Evolutionary conservation across 192 early-diverging fungal species (phyloP).

Genomic region (Backusella sp.): DNA sequence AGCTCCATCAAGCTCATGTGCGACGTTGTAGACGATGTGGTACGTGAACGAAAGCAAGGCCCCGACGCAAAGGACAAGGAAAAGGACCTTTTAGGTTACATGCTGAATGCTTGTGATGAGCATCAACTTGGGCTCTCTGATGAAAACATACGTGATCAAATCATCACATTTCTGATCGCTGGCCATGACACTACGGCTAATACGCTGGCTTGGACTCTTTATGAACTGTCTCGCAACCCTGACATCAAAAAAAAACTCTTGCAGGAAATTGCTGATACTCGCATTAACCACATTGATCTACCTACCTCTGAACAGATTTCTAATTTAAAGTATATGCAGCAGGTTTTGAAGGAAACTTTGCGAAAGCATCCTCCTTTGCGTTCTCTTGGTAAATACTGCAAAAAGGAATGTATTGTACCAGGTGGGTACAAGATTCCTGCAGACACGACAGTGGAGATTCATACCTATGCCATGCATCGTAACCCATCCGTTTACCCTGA

Average conservation of each 20-base stretch:
- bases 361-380: constrained; percentile 28
- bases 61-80: constrained; percentile 35
- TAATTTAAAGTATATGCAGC: constrained; percentile 15
- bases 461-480: constrained; percentile 23
- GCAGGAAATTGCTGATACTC: constrained; percentile 25
- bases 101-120: constrained; percentile 47
- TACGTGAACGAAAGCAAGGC: constrained; percentile 39
- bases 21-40: constrained; percentile 44
- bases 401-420: constrained; percentile 27
- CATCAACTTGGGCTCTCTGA: constrained; percentile 37
- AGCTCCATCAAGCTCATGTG: constrained; percentile 40
- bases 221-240: constrained; percentile 28
- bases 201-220: constrained; percentile 27
- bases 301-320: constrained; percentile 21
- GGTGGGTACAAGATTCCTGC: constrained; percentile 26
- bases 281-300: constrained; percentile 15
- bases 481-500: constrained; percentile 23
- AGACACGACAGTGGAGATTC: background rate
- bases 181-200: constrained; percentile 42
- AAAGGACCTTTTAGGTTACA: constrained; percentile 51
- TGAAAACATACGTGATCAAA: constrained; percentile 55
- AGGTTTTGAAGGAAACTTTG: constrained; percentile 25
- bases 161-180: constrained; percentile 60
- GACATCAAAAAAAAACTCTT: constrained; percentile 24
- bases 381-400: constrained; percentile 18